Percentiles rank a stretch among this genome's conserved stretches.
Evolutionary conservation across 345 rosid genomes (phyloP).

Genomic region (Populus alba): DNA sequence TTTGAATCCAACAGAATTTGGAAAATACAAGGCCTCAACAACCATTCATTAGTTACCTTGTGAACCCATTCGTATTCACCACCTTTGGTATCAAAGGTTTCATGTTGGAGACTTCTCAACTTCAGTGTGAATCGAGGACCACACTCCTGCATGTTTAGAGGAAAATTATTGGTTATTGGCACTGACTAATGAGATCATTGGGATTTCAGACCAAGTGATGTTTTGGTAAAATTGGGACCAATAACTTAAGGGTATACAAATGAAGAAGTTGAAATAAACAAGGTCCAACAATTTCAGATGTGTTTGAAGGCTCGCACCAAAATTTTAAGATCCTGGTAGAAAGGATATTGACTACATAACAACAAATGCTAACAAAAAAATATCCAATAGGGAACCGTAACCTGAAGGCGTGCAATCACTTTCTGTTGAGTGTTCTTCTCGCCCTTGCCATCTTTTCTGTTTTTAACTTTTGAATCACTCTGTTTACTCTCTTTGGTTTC

Average conservation of each 20-base stretch:
- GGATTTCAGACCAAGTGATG: too few relatives aligned
- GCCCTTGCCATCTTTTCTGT: slow-evolving; percentile 43
- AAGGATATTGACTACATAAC: not conserved
- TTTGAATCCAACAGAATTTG: not conserved
- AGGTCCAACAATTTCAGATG: not conserved
- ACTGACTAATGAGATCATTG: not conserved
- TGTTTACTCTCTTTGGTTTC: slow-evolving; percentile 64
- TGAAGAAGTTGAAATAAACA: too few relatives aligned
- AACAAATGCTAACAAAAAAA: not conserved
- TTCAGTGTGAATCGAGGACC: slow-evolving; percentile 92
- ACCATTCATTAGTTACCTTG: slow-evolving; percentile 46
- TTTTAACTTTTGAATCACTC: slow-evolving; percentile 44
- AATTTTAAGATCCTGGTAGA: not conserved
- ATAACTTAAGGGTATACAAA: too few relatives aligned
- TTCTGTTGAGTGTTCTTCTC: slow-evolving; percentile 40
- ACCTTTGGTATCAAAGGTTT: slow-evolving; percentile 80
- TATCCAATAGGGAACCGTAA: slow-evolving; percentile 19
- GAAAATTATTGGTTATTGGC: not conserved
- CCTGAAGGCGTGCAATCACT: slow-evolving; percentile 84
- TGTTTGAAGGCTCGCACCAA: not conserved
- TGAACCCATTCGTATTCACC: slow-evolving; percentile 99
- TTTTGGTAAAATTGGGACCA: too few relatives aligned
- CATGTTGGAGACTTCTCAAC: slow-evolving; percentile 78
- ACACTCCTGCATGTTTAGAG: slow-evolving; percentile 53
- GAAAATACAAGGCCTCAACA: not conserved